Percentiles rank a stretch among this genome's conserved stretches.
Evolutionary conservation across 345 rosid species (phyloP).

Genomic region (Salix koriyanagi): DNA sequence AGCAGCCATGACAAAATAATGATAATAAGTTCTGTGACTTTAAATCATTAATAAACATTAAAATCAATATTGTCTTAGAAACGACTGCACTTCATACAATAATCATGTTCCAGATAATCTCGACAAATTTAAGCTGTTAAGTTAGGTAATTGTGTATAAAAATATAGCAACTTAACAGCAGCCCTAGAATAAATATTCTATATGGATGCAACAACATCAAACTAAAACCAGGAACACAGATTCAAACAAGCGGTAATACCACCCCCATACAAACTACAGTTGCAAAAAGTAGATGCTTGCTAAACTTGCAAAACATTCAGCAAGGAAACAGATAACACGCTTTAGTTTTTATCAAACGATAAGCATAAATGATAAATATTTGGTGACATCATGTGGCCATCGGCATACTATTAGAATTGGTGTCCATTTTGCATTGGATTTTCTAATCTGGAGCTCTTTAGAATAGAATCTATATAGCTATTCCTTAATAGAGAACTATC

Average conservation of each 20-base stretch:
- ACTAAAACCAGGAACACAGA: neutral
- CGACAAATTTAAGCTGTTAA: neutral
- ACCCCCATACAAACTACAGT: neutral
- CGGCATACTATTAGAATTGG: neutral
- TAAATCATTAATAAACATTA: neutral
- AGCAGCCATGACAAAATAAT: slow-evolving; percentile 8
- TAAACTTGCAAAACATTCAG: neutral
- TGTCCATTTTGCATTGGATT: neutral
- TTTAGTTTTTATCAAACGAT: neutral
- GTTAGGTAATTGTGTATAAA: neutral
- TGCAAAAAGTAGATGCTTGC: neutral
- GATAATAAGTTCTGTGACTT: neutral
- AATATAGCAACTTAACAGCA: neutral
- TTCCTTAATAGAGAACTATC: neutral
- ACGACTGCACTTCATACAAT: neutral
- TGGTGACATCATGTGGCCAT: neutral
- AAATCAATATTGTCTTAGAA: slow-evolving; percentile 1
- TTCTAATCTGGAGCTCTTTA: neutral
- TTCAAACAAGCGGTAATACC: neutral
- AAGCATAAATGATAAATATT: neutral
- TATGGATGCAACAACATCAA: slow-evolving; percentile 1
- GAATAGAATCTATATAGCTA: neutral
- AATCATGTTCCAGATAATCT: neutral
- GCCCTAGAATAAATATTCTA: neutral
- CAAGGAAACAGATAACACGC: neutral